Evolutionary conservation across 352 stramenopile species (phyloP).

Genomic region (Globisporangium cylindrosporum): DNA sequence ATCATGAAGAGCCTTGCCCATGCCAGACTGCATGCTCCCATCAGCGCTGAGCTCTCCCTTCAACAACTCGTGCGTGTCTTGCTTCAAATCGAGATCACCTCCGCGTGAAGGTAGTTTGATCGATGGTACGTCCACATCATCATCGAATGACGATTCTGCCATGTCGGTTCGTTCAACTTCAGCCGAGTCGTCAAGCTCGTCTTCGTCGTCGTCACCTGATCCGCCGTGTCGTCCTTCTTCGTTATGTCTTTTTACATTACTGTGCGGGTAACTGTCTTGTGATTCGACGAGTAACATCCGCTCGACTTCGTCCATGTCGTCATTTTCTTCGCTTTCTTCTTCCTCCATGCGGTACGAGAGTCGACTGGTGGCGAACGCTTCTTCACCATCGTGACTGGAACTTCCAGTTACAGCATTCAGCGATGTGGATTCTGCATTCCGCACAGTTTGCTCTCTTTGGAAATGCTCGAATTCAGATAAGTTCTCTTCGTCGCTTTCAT

Average conservation of each 20-base stretch:
- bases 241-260: neutral
- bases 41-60: neutral
- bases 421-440: neutral
- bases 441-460: neutral
- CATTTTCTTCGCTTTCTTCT: slow-evolving; percentile 15
- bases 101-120: neutral
- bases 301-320: slow-evolving; percentile 14
- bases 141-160: neutral
- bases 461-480: slow-evolving; percentile 4
- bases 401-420: neutral
- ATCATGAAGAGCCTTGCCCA: neutral
- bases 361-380: no score
- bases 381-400: neutral
- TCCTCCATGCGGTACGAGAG: slow-evolving; percentile 14
- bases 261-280: neutral
- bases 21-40: neutral
- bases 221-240: neutral
- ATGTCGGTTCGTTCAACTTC: neutral
- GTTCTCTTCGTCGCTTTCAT: slow-evolving; percentile 9
- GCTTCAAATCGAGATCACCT: neutral
- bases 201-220: neutral
- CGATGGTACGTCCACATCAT: neutral
- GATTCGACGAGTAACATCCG: slow-evolving; percentile 12
- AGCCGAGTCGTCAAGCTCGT: neutral
- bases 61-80: neutral